phyloP scores from a whole-genome alignment of 805 yeast species.

The Myxozyma geophila region DNA sequence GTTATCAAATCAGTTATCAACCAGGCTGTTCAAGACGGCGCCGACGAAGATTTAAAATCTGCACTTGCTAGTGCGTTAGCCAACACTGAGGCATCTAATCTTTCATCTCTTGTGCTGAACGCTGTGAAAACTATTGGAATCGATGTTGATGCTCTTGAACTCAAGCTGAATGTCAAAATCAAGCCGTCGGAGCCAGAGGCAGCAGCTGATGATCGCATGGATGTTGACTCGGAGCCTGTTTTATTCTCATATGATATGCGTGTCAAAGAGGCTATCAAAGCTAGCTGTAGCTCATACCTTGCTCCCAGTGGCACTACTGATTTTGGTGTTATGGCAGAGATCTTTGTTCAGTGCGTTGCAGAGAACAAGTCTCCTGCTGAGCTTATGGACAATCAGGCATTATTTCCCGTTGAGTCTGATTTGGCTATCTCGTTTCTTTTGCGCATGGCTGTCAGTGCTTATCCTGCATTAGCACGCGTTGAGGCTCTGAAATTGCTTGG shows the following conservation, averaged over 20 bases:
- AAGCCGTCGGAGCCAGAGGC: slow-evolving; percentile 1
- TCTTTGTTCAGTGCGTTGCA: slow-evolving; percentile 24
- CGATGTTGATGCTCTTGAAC: slow-evolving; percentile 36
- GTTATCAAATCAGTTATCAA: slow-evolving; percentile 16
- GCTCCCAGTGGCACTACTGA: slow-evolving; percentile 26
- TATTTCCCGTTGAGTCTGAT: slow-evolving; percentile 24
- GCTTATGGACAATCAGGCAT: slow-evolving; percentile 15
- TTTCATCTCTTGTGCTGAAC: slow-evolving; percentile 29
- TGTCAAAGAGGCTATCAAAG: slow-evolving; percentile 7
- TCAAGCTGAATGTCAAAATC: slow-evolving; percentile 37
- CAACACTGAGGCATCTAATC: not conserved
- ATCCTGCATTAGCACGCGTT: slow-evolving; percentile 46
- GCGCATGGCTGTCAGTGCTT: slow-evolving; percentile 44
- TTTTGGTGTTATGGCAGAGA: slow-evolving; percentile 23
- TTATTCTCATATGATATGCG: slow-evolving; percentile 38
- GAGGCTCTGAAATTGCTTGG: slow-evolving; percentile 43
- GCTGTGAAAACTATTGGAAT: slow-evolving; percentile 32
- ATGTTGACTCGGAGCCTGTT: slow-evolving; percentile 44
- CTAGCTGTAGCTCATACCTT: slow-evolving; percentile 21
- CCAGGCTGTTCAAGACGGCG: slow-evolving; percentile 2
- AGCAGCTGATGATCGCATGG: slow-evolving; percentile 26
- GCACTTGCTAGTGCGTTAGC: slow-evolving; percentile 12
- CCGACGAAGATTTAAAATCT: slow-evolving; percentile 5
- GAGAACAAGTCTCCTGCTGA: slow-evolving; percentile 21
- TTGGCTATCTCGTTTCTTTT: slow-evolving; percentile 42